Evolutionary conservation across 352 stramenopile genomes (phyloP).

Genomic region (Globisporangium okanoganense): DNA sequence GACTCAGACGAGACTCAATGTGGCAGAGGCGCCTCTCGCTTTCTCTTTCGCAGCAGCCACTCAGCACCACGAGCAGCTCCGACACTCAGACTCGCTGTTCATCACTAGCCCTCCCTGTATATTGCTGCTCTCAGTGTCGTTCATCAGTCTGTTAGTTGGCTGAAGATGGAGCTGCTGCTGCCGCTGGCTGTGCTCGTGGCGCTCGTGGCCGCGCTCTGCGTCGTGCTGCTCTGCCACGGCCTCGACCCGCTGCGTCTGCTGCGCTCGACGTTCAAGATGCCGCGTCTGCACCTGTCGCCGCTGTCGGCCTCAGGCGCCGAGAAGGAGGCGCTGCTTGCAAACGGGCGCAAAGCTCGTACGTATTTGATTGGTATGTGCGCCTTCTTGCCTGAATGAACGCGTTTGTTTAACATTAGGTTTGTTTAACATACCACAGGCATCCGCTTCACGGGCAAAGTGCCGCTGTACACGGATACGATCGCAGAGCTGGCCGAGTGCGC

Average conservation of each 20-base stretch:
- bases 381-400: neutral
- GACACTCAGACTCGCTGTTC: too few species aligned
- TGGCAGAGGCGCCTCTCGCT: neutral
- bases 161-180: constrained; percentile 34
- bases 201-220: constrained; percentile 35
- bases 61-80: neutral
- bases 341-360: constrained; percentile 34
- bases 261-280: constrained; percentile 55
- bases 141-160: neutral
- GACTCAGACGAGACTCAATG: constrained; percentile 3
- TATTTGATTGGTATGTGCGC: neutral
- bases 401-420: neutral
- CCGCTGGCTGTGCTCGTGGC: constrained; percentile 34
- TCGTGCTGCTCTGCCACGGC: constrained; percentile 46
- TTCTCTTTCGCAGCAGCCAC: neutral
- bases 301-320: constrained; percentile 40
- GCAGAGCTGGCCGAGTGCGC: constrained; percentile 33
- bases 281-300: constrained; percentile 35
- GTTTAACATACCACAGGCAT: constrained; percentile 22
- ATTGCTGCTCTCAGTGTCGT: neutral
- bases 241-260: constrained; percentile 59
- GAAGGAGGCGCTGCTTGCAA: constrained; percentile 43
- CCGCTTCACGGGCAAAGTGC: constrained; percentile 53
- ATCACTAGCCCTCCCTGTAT: too few species aligned
- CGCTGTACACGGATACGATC: constrained; percentile 71